These are phyloP conservation scores for Aspergillus indologenus DNA, from an alignment of 495 filamentous ascomycete species.

Conservation along the genomic window DNA sequence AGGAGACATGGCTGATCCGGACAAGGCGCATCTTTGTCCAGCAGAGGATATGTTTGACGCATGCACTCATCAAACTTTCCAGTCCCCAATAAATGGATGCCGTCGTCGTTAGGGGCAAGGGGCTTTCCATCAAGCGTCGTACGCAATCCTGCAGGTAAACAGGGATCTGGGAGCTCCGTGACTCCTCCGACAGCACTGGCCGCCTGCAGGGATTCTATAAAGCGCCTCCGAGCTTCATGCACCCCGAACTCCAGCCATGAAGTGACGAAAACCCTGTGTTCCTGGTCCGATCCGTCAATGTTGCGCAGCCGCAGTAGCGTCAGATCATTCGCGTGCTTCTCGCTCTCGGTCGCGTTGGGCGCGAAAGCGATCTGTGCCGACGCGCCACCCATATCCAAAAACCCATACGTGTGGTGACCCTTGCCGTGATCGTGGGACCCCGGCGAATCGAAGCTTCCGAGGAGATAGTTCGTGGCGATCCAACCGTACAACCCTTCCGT, in stretches of 20 bases:
- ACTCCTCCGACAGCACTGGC: conserved; percentile 49
- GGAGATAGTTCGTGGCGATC: conserved; percentile 95
- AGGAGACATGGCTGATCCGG: conserved; percentile 81
- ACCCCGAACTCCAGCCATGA: conserved; percentile 97
- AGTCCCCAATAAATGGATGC: conserved; percentile 66
- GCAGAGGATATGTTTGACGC: conserved; percentile 72
- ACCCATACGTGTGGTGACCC: conserved; percentile 93
- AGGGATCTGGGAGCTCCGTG: conserved; percentile 83
- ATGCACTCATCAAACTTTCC: conserved; percentile 86
- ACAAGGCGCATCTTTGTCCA: conserved; percentile 88
- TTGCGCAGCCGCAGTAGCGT: conserved; percentile 81
- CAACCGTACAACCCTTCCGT: conserved; percentile 98
- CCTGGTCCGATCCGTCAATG: conserved; percentile 68
- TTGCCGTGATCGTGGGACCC: conserved; percentile 73
- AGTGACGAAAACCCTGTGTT: conserved; percentile 88
- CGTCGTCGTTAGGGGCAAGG: conserved; percentile 26
- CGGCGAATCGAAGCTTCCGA: conserved; percentile 89
- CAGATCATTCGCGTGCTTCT: conserved; percentile 87
- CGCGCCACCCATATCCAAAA: conserved; percentile 97
- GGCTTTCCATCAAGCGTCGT: conserved; percentile 59
- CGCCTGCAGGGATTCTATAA: conserved; percentile 66
- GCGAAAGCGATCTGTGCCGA: conserved; percentile 98
- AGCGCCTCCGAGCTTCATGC: conserved; percentile 81
- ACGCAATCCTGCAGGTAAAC: conserved; percentile 73
- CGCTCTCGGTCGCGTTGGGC: conserved; percentile 85